Conservation (phyloP, 2,329 filamentous ascomycete species). For the Calonectria hawksworthii region DNA sequence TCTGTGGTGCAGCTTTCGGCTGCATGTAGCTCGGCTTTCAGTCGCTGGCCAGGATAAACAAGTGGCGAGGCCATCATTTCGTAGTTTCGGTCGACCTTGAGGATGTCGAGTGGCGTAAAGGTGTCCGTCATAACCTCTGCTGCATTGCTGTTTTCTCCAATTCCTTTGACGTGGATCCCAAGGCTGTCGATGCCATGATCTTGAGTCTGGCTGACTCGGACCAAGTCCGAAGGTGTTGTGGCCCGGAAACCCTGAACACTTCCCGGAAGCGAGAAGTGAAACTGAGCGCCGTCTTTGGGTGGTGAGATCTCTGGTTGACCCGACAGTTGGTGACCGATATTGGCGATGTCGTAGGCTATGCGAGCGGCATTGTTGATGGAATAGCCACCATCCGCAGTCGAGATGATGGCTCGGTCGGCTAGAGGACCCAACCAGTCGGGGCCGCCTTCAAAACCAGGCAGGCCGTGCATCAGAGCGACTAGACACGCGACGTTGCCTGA, state of each 20-base stretch:
- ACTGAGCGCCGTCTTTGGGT: neutral
- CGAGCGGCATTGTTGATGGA: conserved; percentile 21
- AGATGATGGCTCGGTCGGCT: conserved; percentile 21
- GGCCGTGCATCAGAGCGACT: neutral
- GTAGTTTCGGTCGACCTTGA: neutral
- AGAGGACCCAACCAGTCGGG: conserved; percentile 25
- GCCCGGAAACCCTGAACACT: neutral
- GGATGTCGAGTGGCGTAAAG: neutral
- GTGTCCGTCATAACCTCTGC: neutral
- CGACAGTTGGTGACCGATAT: neutral
- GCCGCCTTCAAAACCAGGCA: neutral
- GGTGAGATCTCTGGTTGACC: neutral
- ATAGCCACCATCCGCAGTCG: conserved; percentile 20
- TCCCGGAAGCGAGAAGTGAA: neutral
- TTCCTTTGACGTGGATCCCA: neutral
- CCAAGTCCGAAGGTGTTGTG: neutral
- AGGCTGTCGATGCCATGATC: neutral
- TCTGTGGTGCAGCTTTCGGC: neutral
- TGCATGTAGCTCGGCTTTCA: neutral
- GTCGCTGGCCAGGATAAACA: neutral
- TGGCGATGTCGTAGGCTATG: neutral
- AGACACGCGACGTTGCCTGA: neutral
- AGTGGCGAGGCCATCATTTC: neutral
- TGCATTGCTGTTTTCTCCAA: neutral
- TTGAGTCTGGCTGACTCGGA: neutral